Conservation (phyloP, 2,329 filamentous ascomycete species). For the Zopfia rhizophila region DNA sequence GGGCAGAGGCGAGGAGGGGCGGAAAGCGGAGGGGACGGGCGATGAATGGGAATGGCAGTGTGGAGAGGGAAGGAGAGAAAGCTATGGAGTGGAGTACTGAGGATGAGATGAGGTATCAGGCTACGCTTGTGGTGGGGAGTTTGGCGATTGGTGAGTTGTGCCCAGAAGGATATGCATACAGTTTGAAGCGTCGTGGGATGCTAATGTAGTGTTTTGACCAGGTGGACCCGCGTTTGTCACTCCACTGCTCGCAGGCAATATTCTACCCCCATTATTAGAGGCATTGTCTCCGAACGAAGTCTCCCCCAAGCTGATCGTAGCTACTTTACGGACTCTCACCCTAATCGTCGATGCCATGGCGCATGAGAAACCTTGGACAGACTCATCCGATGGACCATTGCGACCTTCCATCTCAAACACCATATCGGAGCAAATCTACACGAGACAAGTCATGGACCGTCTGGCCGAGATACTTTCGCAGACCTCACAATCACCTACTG, state of each 20-base stretch:
- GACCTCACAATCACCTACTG: slow-evolving; percentile 61
- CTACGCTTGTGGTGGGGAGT: slow-evolving; percentile 85
- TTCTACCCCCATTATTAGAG: slow-evolving; percentile 75
- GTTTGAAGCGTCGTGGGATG: no score
- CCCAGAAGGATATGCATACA: neutral
- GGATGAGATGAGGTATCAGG: slow-evolving; percentile 77
- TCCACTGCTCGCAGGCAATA: slow-evolving; percentile 74
- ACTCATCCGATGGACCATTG: slow-evolving; percentile 59
- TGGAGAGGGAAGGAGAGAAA: slow-evolving; percentile 26
- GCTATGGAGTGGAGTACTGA: slow-evolving; percentile 65
- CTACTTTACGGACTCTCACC: slow-evolving; percentile 78
- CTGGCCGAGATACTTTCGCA: slow-evolving; percentile 74
- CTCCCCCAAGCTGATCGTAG: slow-evolving; percentile 73
- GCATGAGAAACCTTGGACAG: slow-evolving; percentile 63
- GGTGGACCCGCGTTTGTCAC: slow-evolving; percentile 82
- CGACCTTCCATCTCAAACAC: slow-evolving; percentile 64
- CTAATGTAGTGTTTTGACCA: slow-evolving; percentile 51
- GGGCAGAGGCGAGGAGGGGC: slow-evolving; percentile 54
- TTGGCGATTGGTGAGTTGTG: slow-evolving; percentile 77
- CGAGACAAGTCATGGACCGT: slow-evolving; percentile 67
- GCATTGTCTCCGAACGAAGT: slow-evolving; percentile 74
- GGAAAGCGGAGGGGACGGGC: slow-evolving; percentile 61
- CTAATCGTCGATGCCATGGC: slow-evolving; percentile 74
- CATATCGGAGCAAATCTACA: slow-evolving; percentile 66
- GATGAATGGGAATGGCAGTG: slow-evolving; percentile 51